These are phyloP conservation scores for Malus hybrid DNA, from an alignment of 331 rosid species.

Conservation along the genomic window DNA sequence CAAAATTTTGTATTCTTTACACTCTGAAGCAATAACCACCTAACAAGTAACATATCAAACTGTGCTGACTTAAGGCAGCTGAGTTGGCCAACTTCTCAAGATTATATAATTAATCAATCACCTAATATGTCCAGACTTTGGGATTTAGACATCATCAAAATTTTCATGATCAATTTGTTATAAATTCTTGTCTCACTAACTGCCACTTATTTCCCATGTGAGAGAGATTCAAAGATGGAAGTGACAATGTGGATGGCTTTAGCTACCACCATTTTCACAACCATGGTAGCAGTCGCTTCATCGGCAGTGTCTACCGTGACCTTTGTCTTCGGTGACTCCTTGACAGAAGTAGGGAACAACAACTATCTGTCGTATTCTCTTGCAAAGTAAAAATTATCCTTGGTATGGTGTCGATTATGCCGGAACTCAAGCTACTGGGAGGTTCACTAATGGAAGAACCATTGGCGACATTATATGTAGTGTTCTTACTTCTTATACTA, in stretches of 20 bases:
- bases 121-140: constrained; percentile 19
- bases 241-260: constrained; percentile 13
- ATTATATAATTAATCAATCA: too few species aligned
- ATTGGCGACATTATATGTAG: constrained; percentile 79
- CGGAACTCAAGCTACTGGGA: constrained; percentile 71
- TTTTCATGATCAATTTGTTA: background rate
- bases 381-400: constrained; percentile 70
- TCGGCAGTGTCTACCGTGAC: constrained; percentile 30
- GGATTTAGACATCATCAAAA: constrained; percentile 20
- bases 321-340: constrained; percentile 66
- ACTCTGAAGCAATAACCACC: background rate
- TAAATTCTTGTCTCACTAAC: background rate
- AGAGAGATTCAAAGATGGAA: background rate
- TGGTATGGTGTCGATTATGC: constrained; percentile 79
- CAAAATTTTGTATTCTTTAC: background rate
- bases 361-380: constrained; percentile 61
- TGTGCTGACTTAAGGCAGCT: constrained; percentile 6
- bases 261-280: constrained; percentile 3
- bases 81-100: constrained; percentile 57
- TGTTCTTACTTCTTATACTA: too few species aligned
- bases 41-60: constrained; percentile 12
- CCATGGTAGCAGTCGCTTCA: constrained; percentile 13
- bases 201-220: background rate
- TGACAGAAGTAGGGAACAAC: constrained; percentile 85
- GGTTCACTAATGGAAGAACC: constrained; percentile 85